A percentile compares a stretch with the other conserved stretches of the same genome.
Evolutionary conservation across 2,329 filamentous ascomycete genomes (phyloP).

Genomic region (Penicillium sp.): DNA sequence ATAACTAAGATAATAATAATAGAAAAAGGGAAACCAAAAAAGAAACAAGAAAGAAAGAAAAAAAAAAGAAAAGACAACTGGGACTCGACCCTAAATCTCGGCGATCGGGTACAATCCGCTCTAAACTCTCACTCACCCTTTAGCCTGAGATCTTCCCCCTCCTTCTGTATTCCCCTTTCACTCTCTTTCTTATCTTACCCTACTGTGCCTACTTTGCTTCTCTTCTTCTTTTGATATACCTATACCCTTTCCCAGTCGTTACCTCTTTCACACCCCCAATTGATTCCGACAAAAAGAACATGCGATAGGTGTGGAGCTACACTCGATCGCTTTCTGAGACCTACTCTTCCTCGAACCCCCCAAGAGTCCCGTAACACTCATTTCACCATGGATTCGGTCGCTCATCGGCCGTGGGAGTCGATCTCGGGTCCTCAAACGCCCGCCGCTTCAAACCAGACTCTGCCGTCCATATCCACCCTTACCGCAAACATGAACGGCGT

Average conservation of each 20-base stretch:
- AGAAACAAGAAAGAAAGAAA: slow-evolving; percentile 2
- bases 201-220: background rate
- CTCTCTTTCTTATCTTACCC: slow-evolving; percentile 2
- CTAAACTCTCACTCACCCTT: background rate
- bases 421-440: slow-evolving; percentile 33
- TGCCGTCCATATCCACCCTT: slow-evolving; percentile 46
- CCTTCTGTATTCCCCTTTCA: background rate
- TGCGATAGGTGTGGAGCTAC: slow-evolving; percentile 22
- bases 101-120: slow-evolving; percentile 1
- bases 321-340: slow-evolving; percentile 1
- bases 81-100: slow-evolving; percentile 10
- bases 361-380: background rate
- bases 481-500: slow-evolving; percentile 40
- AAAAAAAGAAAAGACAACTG: slow-evolving; percentile 1
- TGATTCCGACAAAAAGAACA: slow-evolving; percentile 14
- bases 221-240: background rate
- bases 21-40: slow-evolving; percentile 1
- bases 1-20: background rate
- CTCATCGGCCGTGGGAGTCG: slow-evolving; percentile 45
- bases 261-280: slow-evolving; percentile 4
- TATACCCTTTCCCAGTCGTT: background rate
- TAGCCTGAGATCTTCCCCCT: slow-evolving; percentile 2
- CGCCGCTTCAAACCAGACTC: slow-evolving; percentile 37
- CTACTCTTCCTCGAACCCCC: background rate
- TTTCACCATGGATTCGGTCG: slow-evolving; percentile 38